A percentile compares a stretch with the other conserved stretches of the same genome.
phyloP scores from a whole-genome alignment of 2,329 filamentous ascomycete genomes.

The Periconia macrospinosa region DNA sequence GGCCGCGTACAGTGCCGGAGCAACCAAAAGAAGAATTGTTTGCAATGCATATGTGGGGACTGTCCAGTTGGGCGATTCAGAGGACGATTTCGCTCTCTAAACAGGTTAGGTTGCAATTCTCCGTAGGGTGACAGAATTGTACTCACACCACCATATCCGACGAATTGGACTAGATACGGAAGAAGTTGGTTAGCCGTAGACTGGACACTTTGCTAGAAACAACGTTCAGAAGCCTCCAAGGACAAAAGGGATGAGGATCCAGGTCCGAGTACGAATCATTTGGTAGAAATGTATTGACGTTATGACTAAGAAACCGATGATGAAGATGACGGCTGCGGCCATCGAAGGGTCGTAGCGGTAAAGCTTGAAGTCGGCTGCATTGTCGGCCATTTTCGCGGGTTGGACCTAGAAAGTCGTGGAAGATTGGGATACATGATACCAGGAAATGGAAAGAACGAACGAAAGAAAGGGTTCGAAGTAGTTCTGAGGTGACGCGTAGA shows the following conservation, averaged over 20 bases:
- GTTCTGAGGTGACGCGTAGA: too few species aligned
- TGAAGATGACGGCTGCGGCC: slow-evolving; percentile 51
- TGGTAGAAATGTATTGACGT: slow-evolving; percentile 48
- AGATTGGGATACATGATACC: too few species aligned
- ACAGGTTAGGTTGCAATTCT: too few species aligned
- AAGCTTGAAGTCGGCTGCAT: slow-evolving; percentile 6
- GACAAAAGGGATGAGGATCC: slow-evolving; percentile 56
- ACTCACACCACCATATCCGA: slow-evolving; percentile 50
- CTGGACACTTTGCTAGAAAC: background rate
- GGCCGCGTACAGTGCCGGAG: slow-evolving; percentile 52
- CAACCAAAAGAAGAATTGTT: slow-evolving; percentile 47
- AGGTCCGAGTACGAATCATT: slow-evolving; percentile 47
- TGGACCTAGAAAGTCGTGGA: too few species aligned
- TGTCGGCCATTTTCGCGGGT: too few species aligned
- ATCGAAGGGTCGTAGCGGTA: slow-evolving; percentile 49
- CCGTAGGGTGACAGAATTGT: background rate
- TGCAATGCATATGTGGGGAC: slow-evolving; percentile 44
- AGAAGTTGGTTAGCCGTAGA: background rate
- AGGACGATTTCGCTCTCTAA: slow-evolving; percentile 10
- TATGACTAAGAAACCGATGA: slow-evolving; percentile 48
- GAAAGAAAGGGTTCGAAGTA: too few species aligned
- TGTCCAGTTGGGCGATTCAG: slow-evolving; percentile 26
- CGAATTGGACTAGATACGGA: slow-evolving; percentile 47
- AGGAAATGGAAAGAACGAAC: too few species aligned
- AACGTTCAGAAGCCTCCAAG: slow-evolving; percentile 54